These are phyloP conservation scores for Testicularia cyperi DNA, from an alignment of 1,284 basidiomycete species.

Conservation along the genomic window DNA sequence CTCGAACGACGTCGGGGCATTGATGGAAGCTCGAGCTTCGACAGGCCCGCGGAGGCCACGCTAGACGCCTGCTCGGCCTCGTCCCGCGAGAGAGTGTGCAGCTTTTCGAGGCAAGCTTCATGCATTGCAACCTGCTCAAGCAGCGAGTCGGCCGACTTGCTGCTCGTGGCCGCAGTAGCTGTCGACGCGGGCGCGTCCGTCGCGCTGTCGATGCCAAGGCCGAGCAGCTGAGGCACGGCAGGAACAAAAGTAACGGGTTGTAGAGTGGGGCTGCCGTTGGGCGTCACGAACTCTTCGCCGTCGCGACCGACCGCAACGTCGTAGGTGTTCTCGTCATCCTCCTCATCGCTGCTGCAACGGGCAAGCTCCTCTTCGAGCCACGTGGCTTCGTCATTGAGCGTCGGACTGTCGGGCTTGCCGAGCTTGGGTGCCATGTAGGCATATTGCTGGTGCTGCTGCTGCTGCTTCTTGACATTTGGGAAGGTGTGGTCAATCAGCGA, in stretches of 20 bases:
- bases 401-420: constrained; percentile 26
- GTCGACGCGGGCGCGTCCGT: no score
- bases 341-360: constrained; percentile 23
- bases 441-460: no score
- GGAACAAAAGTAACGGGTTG: constrained; percentile 7
- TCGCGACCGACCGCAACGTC: constrained; percentile 1
- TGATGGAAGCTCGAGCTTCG: constrained; percentile 1
- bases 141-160: constrained; percentile 19
- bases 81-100: constrained; percentile 9
- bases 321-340: constrained; percentile 4
- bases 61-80: constrained; percentile 11
- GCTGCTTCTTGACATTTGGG: constrained; percentile 2
- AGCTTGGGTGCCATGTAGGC: constrained; percentile 18
- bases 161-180: constrained; percentile 1
- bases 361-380: constrained; percentile 40
- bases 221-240: constrained; percentile 13
- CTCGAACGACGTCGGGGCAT: constrained; percentile 15
- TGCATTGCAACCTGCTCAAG: constrained; percentile 33
- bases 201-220: constrained; percentile 17
- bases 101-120: constrained; percentile 18
- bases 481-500: constrained; percentile 12
- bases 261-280: constrained; percentile 16
- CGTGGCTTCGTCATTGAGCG: constrained; percentile 23
- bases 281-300: constrained; percentile 22
- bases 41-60: constrained; percentile 5